Percentiles rank a stretch among this genome's conserved stretches.
These are phyloP conservation scores for Mycogone perniciosa DNA, from an alignment of 2,329 filamentous ascomycete species.

Conservation along the genomic window DNA sequence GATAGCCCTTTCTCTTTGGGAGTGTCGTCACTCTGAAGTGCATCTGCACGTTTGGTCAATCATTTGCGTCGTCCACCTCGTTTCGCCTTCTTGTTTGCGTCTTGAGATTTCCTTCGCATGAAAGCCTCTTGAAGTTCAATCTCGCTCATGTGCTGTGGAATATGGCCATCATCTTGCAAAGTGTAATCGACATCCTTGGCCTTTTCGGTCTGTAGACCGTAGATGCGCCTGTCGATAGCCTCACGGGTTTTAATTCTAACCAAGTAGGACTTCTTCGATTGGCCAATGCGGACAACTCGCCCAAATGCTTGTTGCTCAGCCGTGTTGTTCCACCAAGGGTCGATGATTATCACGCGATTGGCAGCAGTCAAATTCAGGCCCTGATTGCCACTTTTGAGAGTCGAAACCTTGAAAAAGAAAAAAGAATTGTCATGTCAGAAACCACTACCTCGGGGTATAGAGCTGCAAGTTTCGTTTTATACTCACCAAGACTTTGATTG, in stretches of 20 bases:
- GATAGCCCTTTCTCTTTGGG: too few relatives aligned
- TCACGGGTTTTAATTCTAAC: not conserved
- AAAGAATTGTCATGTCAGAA: not conserved
- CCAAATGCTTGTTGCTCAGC: slow-evolving; percentile 56
- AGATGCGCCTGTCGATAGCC: not conserved
- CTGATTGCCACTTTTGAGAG: slow-evolving; percentile 30
- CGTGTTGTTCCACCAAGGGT: slow-evolving; percentile 56
- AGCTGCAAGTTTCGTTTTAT: not conserved
- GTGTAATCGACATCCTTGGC: slow-evolving; percentile 1
- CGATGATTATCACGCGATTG: slow-evolving; percentile 49
- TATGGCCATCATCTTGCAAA: slow-evolving; percentile 4
- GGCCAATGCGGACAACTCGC: slow-evolving; percentile 60
- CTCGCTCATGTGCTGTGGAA: not conserved
- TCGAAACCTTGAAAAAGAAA: slow-evolving; percentile 24
- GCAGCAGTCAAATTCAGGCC: slow-evolving; percentile 36
- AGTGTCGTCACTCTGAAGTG: too few relatives aligned
- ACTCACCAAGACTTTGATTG: slow-evolving; percentile 1
- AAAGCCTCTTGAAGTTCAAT: not conserved
- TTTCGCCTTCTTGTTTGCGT: not conserved
- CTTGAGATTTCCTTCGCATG: not conserved
- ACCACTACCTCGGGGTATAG: too few relatives aligned
- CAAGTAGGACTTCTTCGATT: slow-evolving; percentile 26
- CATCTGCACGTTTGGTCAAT: too few relatives aligned
- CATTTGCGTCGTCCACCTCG: too few relatives aligned
- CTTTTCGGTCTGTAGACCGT: not conserved